These are phyloP conservation scores for Stagonosporopsis vannaccii DNA, from an alignment of 2,329 filamentous ascomycete genomes.

Conservation along the genomic window DNA sequence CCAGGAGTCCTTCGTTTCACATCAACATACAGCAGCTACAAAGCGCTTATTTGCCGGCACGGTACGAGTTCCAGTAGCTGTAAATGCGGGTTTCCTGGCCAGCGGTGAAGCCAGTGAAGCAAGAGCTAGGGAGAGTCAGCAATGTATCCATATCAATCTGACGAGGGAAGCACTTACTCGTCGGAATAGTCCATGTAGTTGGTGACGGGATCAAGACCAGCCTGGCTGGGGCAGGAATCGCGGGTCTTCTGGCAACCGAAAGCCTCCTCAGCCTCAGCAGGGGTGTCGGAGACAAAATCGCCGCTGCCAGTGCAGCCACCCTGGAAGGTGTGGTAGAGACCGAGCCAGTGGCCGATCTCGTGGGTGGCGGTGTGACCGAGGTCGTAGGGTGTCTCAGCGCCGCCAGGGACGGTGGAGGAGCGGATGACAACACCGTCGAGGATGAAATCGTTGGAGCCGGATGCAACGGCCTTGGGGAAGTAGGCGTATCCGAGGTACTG, in stretches of 20 bases:
- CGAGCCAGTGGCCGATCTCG: constrained; percentile 46
- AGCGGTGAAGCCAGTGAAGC: constrained; percentile 37
- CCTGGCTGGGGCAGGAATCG: constrained; percentile 36
- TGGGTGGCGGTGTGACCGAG: constrained; percentile 40
- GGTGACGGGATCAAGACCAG: constrained; percentile 41
- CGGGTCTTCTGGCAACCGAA: constrained; percentile 34
- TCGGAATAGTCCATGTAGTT: constrained; percentile 48
- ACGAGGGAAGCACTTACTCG: constrained; percentile 17
- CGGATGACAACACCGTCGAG: constrained; percentile 33
- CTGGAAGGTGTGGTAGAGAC: constrained; percentile 42
- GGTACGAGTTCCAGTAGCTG: constrained; percentile 21
- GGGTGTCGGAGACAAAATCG: constrained; percentile 41
- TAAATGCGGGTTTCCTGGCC: constrained; percentile 38
- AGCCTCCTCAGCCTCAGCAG: constrained; percentile 21
- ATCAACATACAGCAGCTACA: constrained; percentile 9
- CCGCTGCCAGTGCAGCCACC: constrained; percentile 35
- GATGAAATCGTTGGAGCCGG: constrained; percentile 23
- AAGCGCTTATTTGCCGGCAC: constrained; percentile 24
- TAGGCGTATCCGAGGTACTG: constrained; percentile 17
- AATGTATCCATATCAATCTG: not conserved
- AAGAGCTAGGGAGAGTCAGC: constrained; percentile 16
- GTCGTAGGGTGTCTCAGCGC: constrained; percentile 18
- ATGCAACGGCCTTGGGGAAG: constrained; percentile 22
- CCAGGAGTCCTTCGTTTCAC: not conserved
- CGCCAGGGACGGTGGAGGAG: constrained; percentile 32